Evolutionary conservation across 176 grass and related monocot species (phyloP), one percentile per base, ranked within the genome.

Genomic region (Elymus sibiricus): DNA sequence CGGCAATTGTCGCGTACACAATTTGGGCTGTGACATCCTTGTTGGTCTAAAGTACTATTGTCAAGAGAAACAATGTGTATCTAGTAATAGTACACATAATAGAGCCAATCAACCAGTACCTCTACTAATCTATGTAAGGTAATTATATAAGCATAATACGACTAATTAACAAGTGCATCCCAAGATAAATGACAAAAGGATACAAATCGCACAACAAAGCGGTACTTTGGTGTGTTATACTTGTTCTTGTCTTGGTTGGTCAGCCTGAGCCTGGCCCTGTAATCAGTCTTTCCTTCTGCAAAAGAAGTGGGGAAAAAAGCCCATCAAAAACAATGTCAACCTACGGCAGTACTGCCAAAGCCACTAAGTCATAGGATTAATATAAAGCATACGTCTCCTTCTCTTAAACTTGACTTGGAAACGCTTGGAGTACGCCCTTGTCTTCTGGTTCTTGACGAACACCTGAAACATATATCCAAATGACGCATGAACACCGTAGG

Each of bases 321-420:
- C 15, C 28, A 16, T 73, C 47, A 70, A 51, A 40, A 64, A 38
- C 58, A 28, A 6, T 37, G 79, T 9, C 28, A 67, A 25, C 29
- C 19, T 5, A 39, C 21, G 68, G 13, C 46, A 58, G 46, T 32
- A 34, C 16, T 3, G 59, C 0, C 1, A 5, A 38, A 64, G 51
- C 5, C 10, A 80, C 9, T 13, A 42, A 16, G 27, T n/a, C 67
- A 70, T 9, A 1, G 34, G 11, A 51, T n/a, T 2, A 39, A 39
- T 13, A 5, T 14, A 2, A 69, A 88, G 32, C 29, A 24, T 90
- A 90, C 88, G 35, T 55, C 91, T 70, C 64, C 91, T 81, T 92
- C 92, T 94, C 77, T 92, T 94, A 77, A 78, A 91, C 71, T 91
- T 91, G n/a, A 94, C 92, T 89, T 94, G 92, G 60, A 84, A 94